Conservation (phyloP, 495 filamentous ascomycete species). For the Penicillium verhagenii region DNA sequence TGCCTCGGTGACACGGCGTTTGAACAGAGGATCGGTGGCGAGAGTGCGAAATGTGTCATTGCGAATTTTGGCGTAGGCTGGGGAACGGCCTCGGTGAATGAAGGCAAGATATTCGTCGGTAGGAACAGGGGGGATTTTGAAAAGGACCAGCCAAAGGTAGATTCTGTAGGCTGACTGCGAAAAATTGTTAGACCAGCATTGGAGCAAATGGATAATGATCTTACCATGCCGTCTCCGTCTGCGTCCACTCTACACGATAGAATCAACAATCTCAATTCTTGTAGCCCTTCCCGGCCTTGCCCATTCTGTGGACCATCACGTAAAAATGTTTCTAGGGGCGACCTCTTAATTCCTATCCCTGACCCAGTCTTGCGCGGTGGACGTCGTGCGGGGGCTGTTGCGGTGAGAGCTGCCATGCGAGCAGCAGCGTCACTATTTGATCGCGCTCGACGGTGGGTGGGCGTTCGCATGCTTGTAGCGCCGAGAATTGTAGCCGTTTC, state of each 20-base stretch:
- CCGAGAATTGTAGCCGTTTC: conserved; percentile 22
- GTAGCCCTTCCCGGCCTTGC: conserved; percentile 63
- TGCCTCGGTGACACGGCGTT: conserved; percentile 90
- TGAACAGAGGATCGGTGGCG: conserved; percentile 92
- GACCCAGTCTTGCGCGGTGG: conserved; percentile 54
- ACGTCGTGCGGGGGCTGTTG: conserved; percentile 36
- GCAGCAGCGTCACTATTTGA: conserved; percentile 70
- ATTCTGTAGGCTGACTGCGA: conserved; percentile 84
- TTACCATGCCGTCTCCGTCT: conserved; percentile 88
- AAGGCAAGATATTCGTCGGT: conserved; percentile 88
- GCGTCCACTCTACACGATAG: conserved; percentile 76
- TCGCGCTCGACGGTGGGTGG: conserved; percentile 55
- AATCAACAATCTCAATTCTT: conserved; percentile 73
- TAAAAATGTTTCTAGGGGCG: conserved; percentile 60
- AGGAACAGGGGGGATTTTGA: conserved; percentile 76
- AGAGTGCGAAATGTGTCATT: conserved; percentile 97
- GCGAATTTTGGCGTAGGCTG: conserved; percentile 93
- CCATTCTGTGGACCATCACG: conserved; percentile 72
- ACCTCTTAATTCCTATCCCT: conserved; percentile 57
- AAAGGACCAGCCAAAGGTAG: conserved; percentile 92
- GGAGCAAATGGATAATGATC: neutral
- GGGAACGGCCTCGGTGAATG: conserved; percentile 88
- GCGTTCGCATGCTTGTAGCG: conserved; percentile 23
- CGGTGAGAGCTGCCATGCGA: conserved; percentile 36
- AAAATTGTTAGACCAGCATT: conserved; percentile 11